Evolutionary conservation across 163 green algal species (phyloP).

Genomic region (Volvox carteri): DNA sequence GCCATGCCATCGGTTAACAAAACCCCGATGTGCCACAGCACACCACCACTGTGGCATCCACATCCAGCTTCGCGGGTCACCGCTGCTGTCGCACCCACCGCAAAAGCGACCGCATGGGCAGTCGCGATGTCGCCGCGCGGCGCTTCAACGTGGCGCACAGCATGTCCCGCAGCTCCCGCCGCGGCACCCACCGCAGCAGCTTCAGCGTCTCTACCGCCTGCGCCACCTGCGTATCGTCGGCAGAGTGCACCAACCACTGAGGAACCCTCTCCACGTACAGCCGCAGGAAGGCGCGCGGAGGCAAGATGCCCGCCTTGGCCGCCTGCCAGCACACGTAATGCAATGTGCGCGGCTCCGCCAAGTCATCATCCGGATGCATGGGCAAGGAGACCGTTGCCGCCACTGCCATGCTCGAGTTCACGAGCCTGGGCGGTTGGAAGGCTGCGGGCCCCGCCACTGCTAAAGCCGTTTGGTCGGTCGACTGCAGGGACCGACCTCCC

Average conservation of each 20-base stretch:
- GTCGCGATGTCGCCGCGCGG: not conserved
- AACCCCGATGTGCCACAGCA: too few species aligned
- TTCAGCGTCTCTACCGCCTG: constrained; percentile 49
- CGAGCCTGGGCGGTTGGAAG: too few species aligned
- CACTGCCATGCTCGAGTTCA: not conserved
- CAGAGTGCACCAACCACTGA: not conserved
- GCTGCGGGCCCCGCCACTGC: not conserved
- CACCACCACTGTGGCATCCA: not conserved
- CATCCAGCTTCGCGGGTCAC: too few species aligned
- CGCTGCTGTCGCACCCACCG: constrained; percentile 18
- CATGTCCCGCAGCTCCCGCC: constrained; percentile 23
- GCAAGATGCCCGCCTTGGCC: constrained; percentile 40
- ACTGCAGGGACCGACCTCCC: not conserved
- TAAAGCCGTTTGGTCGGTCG: not conserved
- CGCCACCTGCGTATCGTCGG: constrained; percentile 17
- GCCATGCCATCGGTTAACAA: too few species aligned
- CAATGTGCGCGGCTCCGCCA: not conserved
- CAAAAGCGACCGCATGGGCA: constrained; percentile 18
- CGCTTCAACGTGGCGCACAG: constrained; percentile 12
- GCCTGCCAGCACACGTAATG: constrained; percentile 54
- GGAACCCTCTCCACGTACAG: constrained; percentile 35
- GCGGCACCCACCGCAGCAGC: constrained; percentile 50
- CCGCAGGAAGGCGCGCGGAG: constrained; percentile 46
- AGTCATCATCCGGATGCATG: constrained; percentile 17
- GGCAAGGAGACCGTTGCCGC: not conserved